phyloP scores from a whole-genome alignment of 1,139 yeast species.

The Taphrina sp. region DNA sequence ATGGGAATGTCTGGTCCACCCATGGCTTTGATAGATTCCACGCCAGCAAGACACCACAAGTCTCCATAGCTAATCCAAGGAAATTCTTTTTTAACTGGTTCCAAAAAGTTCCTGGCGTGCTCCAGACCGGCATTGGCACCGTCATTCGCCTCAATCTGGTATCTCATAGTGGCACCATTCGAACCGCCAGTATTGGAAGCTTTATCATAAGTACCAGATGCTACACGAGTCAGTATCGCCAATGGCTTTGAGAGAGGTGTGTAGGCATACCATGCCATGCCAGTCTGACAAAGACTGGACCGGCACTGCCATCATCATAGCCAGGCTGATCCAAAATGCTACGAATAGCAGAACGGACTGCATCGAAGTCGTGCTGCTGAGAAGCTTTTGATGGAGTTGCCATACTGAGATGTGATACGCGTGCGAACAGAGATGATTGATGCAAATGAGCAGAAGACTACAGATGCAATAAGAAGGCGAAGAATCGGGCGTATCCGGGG shows the following conservation, averaged over 20 bases:
- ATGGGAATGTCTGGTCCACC: slow-evolving; percentile 85
- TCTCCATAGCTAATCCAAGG: slow-evolving; percentile 87
- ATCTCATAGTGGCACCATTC: slow-evolving; percentile 77
- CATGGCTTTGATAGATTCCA: slow-evolving; percentile 77
- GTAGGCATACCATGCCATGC: slow-evolving; percentile 64
- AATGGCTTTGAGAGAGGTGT: slow-evolving; percentile 39
- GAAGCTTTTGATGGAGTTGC: slow-evolving; percentile 24
- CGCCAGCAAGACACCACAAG: slow-evolving; percentile 84
- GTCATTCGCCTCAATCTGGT: slow-evolving; percentile 34
- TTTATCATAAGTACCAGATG: slow-evolving; percentile 61
- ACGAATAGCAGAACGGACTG: slow-evolving; percentile 78
- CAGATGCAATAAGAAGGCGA: no score
- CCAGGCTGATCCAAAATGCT: slow-evolving; percentile 67
- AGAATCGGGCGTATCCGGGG: no score
- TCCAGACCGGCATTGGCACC: slow-evolving; percentile 67
- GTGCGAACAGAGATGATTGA: no score
- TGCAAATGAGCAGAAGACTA: no score
- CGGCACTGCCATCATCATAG: slow-evolving; percentile 71
- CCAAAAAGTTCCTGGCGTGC: slow-evolving; percentile 63
- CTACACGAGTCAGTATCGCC: slow-evolving; percentile 1
- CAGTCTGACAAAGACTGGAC: slow-evolving; percentile 63
- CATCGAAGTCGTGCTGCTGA: slow-evolving; percentile 34
- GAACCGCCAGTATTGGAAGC: slow-evolving; percentile 70
- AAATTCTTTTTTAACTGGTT: slow-evolving; percentile 58
- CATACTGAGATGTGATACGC: slow-evolving; percentile 3